A percentile compares a stretch with the other conserved stretches of the same genome.
Conservation (phyloP, 73 alveolate genomes). For the Uronychia binucleata region DNA sequence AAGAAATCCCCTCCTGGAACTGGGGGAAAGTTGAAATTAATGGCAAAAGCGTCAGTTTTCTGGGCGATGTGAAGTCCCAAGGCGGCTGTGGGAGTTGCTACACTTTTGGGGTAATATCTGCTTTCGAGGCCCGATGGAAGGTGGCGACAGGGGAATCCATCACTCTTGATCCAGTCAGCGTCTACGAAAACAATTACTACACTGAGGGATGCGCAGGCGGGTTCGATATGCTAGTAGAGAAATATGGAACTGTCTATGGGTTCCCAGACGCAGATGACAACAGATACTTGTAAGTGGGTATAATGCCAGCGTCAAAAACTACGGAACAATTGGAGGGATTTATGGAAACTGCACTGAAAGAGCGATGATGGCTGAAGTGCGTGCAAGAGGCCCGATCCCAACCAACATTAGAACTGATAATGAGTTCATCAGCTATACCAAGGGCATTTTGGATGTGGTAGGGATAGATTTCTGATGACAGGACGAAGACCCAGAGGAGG, state of each 20-base stretch:
- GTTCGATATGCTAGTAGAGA: conserved; percentile 78
- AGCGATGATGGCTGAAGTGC: not conserved
- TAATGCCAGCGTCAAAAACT: not conserved
- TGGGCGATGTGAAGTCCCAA: conserved; percentile 37
- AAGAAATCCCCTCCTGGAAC: no score
- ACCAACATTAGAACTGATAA: not conserved
- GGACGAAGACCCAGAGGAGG: no score
- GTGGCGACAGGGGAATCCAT: conserved; percentile 27
- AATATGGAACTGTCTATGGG: conserved; percentile 25
- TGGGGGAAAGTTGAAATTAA: no score
- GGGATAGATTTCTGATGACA: no score
- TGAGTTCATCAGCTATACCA: no score
- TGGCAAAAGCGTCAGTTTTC: no score
- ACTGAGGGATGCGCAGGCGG: conserved; percentile 95
- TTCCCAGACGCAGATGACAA: not conserved
- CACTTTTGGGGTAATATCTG: conserved; percentile 33
- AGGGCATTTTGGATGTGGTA: no score
- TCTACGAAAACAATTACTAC: conserved; percentile 71
- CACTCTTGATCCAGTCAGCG: conserved; percentile 16
- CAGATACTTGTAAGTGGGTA: not conserved
- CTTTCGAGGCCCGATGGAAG: conserved; percentile 71
- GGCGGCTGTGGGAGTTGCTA: conserved; percentile 86
- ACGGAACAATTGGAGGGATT: not conserved
- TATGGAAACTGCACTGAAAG: not conserved
- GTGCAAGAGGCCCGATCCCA: not conserved